Base-by-base conservation (phyloP, 176 grass and related monocot species). In the Eleusine coracana region DNA sequence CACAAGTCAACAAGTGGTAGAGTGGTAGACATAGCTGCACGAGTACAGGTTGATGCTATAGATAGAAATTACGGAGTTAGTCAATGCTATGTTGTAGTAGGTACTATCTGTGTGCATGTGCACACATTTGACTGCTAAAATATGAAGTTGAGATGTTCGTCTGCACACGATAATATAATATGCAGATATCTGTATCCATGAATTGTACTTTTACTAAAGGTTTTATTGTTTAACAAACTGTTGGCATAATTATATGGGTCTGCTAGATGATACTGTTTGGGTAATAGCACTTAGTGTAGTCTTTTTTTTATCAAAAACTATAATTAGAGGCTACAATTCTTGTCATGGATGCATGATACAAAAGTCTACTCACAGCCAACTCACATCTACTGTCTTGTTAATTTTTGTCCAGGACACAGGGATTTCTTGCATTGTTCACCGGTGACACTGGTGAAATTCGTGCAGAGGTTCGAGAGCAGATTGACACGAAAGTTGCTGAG, bases 381-480 rank as follows among this genome's bases (percentile, higher is more conserved):
- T 86, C 4, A 80, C 40, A 67, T 59, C 27, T 80, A 20, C 51
- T 80, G 52, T 79, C 10, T 79, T 80, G 38, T 69, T 81, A 41
- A 84, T 71, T 84, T 56, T 45, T 74, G 6, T 87, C 55, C 83
- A 96, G 93, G 78, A 99, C 96, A 45, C 96, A 99, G 67, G 96
- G 96, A 11, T 99, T 96, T 89, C 89, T 99, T 66, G 96, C 96
- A 34, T 66, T 99, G 28, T 99, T 96, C 83, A 99, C 93, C 62
- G 96, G 96, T 68, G 96, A 96, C 80, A 99, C 96, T 46, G 96
- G 96, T 28, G 96, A 99, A 87, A 99, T 99, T 72, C 87, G 93
- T 78, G 89, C 91, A 55, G 96, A 96, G 83, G 93, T 96, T 14
- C 78, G 91, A 48, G 96, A 99, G 60, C 93, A 93, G 73, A 99